Evolutionary conservation across 345 rosid genomes (phyloP).

Genomic region (Gynandropsis gynandra): DNA sequence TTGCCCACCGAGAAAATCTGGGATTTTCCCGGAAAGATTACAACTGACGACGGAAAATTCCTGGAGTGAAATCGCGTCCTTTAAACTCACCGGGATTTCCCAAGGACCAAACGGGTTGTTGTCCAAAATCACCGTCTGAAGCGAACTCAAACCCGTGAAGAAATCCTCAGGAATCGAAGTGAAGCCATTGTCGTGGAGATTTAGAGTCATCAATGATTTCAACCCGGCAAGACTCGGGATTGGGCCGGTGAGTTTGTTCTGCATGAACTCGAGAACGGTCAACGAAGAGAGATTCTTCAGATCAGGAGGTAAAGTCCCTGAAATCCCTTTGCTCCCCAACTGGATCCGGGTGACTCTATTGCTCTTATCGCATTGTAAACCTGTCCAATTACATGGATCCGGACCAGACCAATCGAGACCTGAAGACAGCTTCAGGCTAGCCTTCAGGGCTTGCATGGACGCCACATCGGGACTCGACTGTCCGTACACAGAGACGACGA

Average conservation of each 20-base stretch:
- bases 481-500: constrained; percentile 17
- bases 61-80: constrained; percentile 27
- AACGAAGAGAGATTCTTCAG: constrained; percentile 34
- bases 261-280: constrained; percentile 38
- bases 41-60: constrained; percentile 39
- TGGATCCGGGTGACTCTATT: constrained; percentile 40
- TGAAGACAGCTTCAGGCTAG: constrained; percentile 15
- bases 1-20: constrained; percentile 30
- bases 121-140: constrained; percentile 30
- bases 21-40: constrained; percentile 37
- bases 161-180: constrained; percentile 39
- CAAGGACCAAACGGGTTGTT: constrained; percentile 36
- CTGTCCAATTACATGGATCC: constrained; percentile 49
- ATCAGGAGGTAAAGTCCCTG: constrained; percentile 42
- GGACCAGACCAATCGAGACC: constrained; percentile 39
- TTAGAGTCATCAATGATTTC: constrained; percentile 21
- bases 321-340: constrained; percentile 29
- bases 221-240: constrained; percentile 52
- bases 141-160: constrained; percentile 36
- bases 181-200: constrained; percentile 34
- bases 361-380: constrained; percentile 18
- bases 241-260: constrained; percentile 32
- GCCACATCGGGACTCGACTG: constrained; percentile 22
- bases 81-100: constrained; percentile 43
- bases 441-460: constrained; percentile 30